These are phyloP conservation scores for Pyrenophora teres DNA, from an alignment of 2,329 filamentous ascomycete species.

Conservation along the genomic window DNA sequence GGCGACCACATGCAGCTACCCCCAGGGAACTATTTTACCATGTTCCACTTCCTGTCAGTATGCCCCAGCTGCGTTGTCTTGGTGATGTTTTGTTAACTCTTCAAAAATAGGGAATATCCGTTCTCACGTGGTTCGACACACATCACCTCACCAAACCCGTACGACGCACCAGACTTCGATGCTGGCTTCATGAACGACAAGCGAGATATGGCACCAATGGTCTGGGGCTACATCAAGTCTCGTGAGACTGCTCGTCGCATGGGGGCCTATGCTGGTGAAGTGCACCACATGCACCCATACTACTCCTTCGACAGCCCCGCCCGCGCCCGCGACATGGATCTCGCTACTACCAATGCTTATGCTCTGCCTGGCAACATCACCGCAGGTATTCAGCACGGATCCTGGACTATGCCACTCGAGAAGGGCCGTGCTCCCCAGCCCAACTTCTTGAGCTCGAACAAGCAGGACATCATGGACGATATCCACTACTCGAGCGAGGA, in stretches of 20 bases:
- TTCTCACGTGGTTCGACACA: constrained; percentile 63
- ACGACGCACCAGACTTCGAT: constrained; percentile 77
- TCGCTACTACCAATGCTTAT: constrained; percentile 75
- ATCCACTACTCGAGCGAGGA: constrained; percentile 69
- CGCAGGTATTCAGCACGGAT: constrained; percentile 73
- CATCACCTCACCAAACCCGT: constrained; percentile 72
- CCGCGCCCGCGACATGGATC: constrained; percentile 72
- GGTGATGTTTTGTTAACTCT: no score
- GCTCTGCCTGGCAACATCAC: constrained; percentile 73
- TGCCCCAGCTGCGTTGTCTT: no score
- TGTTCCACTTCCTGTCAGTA: constrained; percentile 49
- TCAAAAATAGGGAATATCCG: constrained; percentile 14
- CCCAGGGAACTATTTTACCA: constrained; percentile 78
- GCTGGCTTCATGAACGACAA: constrained; percentile 85
- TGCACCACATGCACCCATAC: constrained; percentile 67
- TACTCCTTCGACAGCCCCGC: constrained; percentile 73
- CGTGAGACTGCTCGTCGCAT: constrained; percentile 79
- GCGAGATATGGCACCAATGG: constrained; percentile 78
- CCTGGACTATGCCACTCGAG: constrained; percentile 68
- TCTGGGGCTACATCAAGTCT: constrained; percentile 83
- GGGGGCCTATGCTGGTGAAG: constrained; percentile 78
- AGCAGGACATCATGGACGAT: constrained; percentile 63
- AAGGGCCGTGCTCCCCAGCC: constrained; percentile 57
- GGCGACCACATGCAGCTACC: constrained; percentile 64
- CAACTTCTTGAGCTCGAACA: constrained; percentile 66